phyloP scores from a whole-genome alignment of 2,329 filamentous ascomycete species.

The Colletotrichum abscissum region DNA sequence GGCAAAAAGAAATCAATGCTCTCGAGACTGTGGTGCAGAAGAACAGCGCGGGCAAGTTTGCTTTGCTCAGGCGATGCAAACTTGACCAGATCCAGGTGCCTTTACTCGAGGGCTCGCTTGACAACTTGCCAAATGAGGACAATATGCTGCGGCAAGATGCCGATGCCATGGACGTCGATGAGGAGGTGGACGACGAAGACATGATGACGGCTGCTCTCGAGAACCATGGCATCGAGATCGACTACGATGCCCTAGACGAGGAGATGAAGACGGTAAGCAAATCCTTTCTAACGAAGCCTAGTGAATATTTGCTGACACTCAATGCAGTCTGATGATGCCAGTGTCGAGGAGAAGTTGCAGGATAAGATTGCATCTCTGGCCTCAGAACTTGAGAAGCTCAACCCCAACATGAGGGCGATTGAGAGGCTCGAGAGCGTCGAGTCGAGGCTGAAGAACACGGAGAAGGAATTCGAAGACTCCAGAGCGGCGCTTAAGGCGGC shows the following conservation, averaged over 20 bases:
- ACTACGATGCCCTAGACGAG: conserved; percentile 85
- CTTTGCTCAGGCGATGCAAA: conserved; percentile 87
- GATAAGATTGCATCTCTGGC: conserved; percentile 82
- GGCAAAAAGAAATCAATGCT: conserved; percentile 78
- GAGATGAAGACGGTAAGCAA: conserved; percentile 79
- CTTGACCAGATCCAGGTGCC: conserved; percentile 93
- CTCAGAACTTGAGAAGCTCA: conserved; percentile 89
- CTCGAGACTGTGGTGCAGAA: conserved; percentile 90
- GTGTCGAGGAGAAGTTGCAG: conserved; percentile 79
- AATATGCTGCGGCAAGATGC: conserved; percentile 79
- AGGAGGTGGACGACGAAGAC: conserved; percentile 68
- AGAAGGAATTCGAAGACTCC: conserved; percentile 90
- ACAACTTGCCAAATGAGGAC: conserved; percentile 89
- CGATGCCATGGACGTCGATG: conserved; percentile 94
- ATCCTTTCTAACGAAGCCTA: not conserved
- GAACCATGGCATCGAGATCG: conserved; percentile 90
- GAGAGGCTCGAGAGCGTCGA: conserved; percentile 91
- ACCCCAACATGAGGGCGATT: conserved; percentile 95
- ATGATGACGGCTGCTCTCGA: conserved; percentile 76
- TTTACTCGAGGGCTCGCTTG: conserved; percentile 79
- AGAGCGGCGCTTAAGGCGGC: conserved; percentile 78
- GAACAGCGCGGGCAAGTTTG: conserved; percentile 85
- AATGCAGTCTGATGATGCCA: conserved; percentile 72
- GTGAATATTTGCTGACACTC: conserved; percentile 42
- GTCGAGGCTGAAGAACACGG: conserved; percentile 82